A percentile compares a stretch with the other conserved stretches of the same genome.
Evolutionary conservation across 352 stramenopile genomes (phyloP).

Genomic region (Phytophthora syringae): DNA sequence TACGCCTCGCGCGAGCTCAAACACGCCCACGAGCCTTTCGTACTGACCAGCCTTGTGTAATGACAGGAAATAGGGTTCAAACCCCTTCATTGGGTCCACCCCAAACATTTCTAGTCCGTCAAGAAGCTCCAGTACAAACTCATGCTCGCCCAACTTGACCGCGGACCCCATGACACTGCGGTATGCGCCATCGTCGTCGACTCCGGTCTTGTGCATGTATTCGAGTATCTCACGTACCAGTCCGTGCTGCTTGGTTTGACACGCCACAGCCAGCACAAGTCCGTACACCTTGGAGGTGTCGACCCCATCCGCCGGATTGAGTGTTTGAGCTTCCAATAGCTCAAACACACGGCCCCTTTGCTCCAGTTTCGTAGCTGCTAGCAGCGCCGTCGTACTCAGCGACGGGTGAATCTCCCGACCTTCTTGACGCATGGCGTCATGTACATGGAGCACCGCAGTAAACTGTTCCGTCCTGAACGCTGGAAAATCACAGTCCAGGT

Average conservation of each 20-base stretch:
- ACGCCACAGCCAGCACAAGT: not conserved
- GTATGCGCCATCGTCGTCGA: not conserved
- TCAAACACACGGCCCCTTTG: not conserved
- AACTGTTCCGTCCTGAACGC: too few relatives aligned
- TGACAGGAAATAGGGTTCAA: not conserved
- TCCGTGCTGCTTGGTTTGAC: constrained; percentile 1
- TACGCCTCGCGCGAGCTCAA: not conserved
- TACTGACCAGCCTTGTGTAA: not conserved
- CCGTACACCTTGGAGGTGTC: too few relatives aligned
- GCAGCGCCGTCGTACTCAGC: not conserved
- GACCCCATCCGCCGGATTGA: too few relatives aligned
- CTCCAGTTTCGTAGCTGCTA: not conserved
- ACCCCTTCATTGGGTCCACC: not conserved
- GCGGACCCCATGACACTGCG: not conserved
- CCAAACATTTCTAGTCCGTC: not conserved
- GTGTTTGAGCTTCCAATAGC: not conserved
- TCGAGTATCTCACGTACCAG: not conserved
- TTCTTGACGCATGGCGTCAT: not conserved
- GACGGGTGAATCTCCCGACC: not conserved
- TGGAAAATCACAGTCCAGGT: too few relatives aligned
- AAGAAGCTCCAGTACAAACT: not conserved
- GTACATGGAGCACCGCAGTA: not conserved
- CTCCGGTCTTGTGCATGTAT: not conserved
- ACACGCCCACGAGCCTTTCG: not conserved
- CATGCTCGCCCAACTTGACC: not conserved